A percentile compares a stretch with the other conserved stretches of the same genome.
phyloP scores from a whole-genome alignment of 805 yeast species.

The Jamesozyma hellenica region DNA sequence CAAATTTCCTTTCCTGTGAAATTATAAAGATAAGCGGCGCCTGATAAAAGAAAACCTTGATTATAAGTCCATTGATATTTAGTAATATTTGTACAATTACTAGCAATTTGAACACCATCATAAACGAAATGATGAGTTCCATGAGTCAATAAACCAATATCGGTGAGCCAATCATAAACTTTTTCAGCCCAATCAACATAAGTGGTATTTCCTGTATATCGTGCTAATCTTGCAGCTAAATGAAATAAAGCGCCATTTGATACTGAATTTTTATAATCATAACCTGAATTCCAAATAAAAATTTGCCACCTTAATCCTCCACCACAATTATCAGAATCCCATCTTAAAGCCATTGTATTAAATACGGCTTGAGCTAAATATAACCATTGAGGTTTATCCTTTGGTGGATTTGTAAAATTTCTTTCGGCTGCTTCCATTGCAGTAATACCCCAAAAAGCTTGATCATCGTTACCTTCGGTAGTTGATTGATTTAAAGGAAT shows the following conservation, averaged over 20 bases:
- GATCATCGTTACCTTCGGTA: conserved; percentile 96
- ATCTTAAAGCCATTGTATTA: conserved; percentile 79
- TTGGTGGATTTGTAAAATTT: conserved; percentile 59
- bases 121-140: conserved; percentile 35
- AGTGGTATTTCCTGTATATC: conserved; percentile 65
- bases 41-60: conserved; percentile 67
- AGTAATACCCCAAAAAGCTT: conserved; percentile 92
- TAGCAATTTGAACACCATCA: conserved; percentile 51
- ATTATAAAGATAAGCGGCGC: conserved; percentile 72
- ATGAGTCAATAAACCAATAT: conserved; percentile 36
- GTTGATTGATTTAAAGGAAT: conserved; percentile 81
- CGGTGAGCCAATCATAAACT: conserved; percentile 72
- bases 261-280: conserved; percentile 83
- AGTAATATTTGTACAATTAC: conserved; percentile 52
- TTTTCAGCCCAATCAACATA: conserved; percentile 66
- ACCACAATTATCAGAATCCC: conserved; percentile 65
- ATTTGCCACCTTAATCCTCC: conserved; percentile 98
- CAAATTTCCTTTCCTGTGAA: conserved; percentile 56
- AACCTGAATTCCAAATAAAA: conserved; percentile 87
- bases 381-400: conserved; percentile 60
- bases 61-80: conserved; percentile 76
- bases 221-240: conserved; percentile 73
- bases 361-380: conserved; percentile 81
- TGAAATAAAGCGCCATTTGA: conserved; percentile 83
- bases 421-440: conserved; percentile 87